Evolutionary conservation across 2,329 filamentous ascomycete species (phyloP).

Genomic region (Colletotrichum camelliae): DNA sequence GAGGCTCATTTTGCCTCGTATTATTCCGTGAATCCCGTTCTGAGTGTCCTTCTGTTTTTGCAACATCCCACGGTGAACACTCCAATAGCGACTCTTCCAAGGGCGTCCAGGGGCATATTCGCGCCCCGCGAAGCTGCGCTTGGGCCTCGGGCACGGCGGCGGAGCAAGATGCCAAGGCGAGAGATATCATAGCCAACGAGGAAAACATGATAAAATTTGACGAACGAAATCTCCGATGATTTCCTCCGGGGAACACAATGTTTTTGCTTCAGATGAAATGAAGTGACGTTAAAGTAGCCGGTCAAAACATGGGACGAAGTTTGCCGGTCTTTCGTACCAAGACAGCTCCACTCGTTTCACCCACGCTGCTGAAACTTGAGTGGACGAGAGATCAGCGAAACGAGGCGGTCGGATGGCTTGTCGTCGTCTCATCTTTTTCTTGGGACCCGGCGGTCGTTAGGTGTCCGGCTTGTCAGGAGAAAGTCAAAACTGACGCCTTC

Average conservation of each 20-base stretch:
- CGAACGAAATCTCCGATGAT: neutral
- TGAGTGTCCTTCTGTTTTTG: neutral
- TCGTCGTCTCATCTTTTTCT: constrained; percentile 4
- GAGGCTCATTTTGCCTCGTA: neutral
- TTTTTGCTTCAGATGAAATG: neutral
- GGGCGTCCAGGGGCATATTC: constrained; percentile 2
- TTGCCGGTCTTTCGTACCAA: neutral
- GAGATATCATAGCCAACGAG: neutral
- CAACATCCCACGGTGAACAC: neutral
- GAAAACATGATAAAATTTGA: neutral
- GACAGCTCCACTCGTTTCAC: constrained; percentile 11
- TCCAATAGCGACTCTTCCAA: constrained; percentile 2
- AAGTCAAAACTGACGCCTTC: neutral
- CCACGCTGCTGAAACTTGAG: constrained; percentile 7
- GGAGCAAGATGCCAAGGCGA: neutral
- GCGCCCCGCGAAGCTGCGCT: neutral
- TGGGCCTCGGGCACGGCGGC: neutral
- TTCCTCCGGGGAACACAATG: neutral
- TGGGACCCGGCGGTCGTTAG: neutral
- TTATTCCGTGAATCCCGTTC: neutral
- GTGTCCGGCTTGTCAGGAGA: neutral
- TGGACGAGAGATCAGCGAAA: neutral
- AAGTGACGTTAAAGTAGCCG: neutral
- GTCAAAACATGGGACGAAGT: neutral
- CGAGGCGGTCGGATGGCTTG: neutral